A percentile compares a stretch with the other conserved stretches of the same genome.
Conservation (phyloP, 1,139 yeast species). For the Scheffersomyces cryptocercus region DNA sequence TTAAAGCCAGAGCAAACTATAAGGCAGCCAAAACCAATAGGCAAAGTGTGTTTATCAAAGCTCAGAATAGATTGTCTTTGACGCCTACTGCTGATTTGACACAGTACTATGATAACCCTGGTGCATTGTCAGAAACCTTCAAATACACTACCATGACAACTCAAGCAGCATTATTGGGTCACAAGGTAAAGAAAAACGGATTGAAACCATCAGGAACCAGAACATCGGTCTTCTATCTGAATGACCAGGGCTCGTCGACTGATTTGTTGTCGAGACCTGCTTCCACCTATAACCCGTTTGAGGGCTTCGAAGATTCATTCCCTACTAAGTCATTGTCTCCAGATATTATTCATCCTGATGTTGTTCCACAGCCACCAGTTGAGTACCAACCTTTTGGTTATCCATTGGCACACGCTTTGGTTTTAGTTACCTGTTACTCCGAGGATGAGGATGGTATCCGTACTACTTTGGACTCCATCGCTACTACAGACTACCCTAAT, state of each 20-base stretch:
- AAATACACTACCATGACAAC: constrained; percentile 59
- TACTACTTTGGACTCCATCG: constrained; percentile 84
- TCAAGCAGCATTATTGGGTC: constrained; percentile 46
- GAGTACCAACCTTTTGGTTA: constrained; percentile 85
- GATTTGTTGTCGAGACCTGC: constrained; percentile 38
- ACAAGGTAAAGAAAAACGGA: constrained; percentile 13
- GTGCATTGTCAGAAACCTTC: constrained; percentile 42
- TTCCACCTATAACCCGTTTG: constrained; percentile 43
- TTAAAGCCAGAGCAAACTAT: constrained; percentile 51
- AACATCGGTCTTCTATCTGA: constrained; percentile 27
- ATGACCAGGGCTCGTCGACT: constrained; percentile 36
- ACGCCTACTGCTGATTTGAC: constrained; percentile 41
- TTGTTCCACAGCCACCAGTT: constrained; percentile 84
- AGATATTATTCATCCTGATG: constrained; percentile 71
- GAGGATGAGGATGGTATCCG: constrained; percentile 87
- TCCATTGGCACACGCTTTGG: constrained; percentile 83
- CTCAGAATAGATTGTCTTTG: constrained; percentile 35
- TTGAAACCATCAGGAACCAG: constrained; percentile 15
- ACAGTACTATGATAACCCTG: constrained; percentile 41
- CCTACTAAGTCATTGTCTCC: constrained; percentile 57
- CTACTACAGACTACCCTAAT: constrained; percentile 92
- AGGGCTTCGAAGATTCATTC: constrained; percentile 35
- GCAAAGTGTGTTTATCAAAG: constrained; percentile 45
- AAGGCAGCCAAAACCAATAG: constrained; percentile 42
- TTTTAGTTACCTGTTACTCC: constrained; percentile 90